Percentiles rank a stretch among this genome's conserved stretches.
Conservation (phyloP, 2,329 filamentous ascomycete species). For the Trichoderma koningii region DNA sequence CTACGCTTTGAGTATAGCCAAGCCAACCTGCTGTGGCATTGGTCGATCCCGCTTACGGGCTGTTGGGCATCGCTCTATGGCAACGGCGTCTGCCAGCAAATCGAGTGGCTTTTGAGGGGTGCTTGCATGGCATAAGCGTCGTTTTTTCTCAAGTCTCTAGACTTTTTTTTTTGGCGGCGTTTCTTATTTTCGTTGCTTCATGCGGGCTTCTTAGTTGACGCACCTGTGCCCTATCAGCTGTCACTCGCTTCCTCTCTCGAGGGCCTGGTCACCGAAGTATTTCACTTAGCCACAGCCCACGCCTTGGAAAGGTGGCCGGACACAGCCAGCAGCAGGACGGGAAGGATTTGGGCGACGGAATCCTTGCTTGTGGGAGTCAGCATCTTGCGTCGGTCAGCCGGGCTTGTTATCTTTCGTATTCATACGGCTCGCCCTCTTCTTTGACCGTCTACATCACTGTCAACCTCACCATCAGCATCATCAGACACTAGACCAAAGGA, state of each 20-base stretch:
- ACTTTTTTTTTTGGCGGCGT: not conserved
- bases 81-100: constrained; percentile 8
- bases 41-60: not conserved
- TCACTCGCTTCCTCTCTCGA: not conserved
- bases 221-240: constrained; percentile 10
- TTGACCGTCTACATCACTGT: not conserved
- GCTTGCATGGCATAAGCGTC: constrained; percentile 24
- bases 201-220: constrained; percentile 21
- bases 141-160: not conserved
- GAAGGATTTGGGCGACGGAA: not conserved
- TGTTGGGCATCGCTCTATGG: constrained; percentile 1
- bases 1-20: not conserved
- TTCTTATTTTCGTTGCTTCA: not conserved
- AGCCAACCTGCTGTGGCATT: not conserved
- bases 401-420: not conserved
- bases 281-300: constrained; percentile 11
- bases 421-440: not conserved
- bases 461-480: not conserved
- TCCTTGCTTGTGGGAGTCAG: constrained; percentile 7
- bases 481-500: not conserved
- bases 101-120: constrained; percentile 3
- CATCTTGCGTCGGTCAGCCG: not conserved
- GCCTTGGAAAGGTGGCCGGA: not conserved
- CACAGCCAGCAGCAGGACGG: not conserved
- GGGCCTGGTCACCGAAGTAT: constrained; percentile 2